Evolutionary conservation across 106 monocot genomes (phyloP), one percentile per base, ranked within the genome.

Genomic region (Allium cepa): DNA sequence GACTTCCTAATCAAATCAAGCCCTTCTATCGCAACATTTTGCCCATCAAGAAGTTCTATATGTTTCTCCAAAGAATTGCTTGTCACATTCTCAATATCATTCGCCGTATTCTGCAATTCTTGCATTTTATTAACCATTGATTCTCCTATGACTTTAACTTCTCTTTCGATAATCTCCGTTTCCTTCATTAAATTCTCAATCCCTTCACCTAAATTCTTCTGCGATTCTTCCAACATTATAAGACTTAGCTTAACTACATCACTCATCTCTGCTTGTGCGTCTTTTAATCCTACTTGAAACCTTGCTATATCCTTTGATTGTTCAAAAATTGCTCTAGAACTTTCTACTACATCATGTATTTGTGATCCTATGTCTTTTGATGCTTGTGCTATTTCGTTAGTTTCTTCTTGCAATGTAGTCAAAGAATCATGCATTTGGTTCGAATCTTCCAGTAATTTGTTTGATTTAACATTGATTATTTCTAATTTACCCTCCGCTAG

Each of bases 91-190:
- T 82, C 89, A 14, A 97, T 97, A 50, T 81, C 78, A 64, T 82
- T 71, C 0, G 89, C 84, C 0, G 86, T 86, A 63, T 16, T 80
- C 51, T 97, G 92, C 53, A 97, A 79, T n/a, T 70, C 74, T n/a
- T 72, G 71, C 92, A 97, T 97, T 75, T 82, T 87, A 0, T 78
- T 70, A 61, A 78, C 72, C 92, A 97, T 87, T 10, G 75, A 64
- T 8, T 77, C 78, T 8, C 97, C 82, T 7, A 92, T 82, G 4
- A 67, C 77, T 50, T 56, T 75, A 22, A 97, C 76, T 65, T 81
- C 82, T 58, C 36, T 84, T 52, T 89, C 84, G 17, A 97, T 86
- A 36, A 75, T 64, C 1, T 46, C 28, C 9, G 96, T 71, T 47
- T 87, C 92, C 11, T 59, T 47, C 78, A 50, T 84, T 60, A 97